phyloP scores from a whole-genome alignment of 371 early-diverging fungal genomes.

The Rhizomucor miehei region DNA sequence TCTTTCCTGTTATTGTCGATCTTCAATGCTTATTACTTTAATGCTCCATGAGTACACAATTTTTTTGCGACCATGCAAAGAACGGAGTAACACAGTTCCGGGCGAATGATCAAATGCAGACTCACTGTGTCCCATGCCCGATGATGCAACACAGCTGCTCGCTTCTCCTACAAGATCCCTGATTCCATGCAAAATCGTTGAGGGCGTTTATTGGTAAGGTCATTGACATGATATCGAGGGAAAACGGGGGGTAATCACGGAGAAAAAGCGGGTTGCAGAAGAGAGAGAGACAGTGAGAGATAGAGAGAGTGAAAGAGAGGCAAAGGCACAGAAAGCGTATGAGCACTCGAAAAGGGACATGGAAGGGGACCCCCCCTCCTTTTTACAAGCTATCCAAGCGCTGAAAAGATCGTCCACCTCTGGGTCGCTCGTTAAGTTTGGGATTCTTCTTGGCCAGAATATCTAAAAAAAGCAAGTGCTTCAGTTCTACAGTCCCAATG shows the following conservation, averaged over 20 bases:
- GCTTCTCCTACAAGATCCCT: too few species aligned
- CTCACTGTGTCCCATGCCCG: too few species aligned
- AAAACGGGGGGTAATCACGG: not conserved
- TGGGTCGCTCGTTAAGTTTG: slow-evolving; percentile 72
- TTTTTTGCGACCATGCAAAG: too few species aligned
- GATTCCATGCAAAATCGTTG: too few species aligned
- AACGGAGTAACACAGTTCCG: too few species aligned
- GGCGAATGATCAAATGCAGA: too few species aligned
- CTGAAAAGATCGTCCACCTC: slow-evolving; percentile 77
- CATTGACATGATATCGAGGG: too few species aligned
- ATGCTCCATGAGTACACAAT: too few species aligned
- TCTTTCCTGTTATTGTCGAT: too few species aligned
- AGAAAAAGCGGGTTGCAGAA: not conserved
- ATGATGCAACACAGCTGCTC: too few species aligned
- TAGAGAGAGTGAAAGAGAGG: not conserved
- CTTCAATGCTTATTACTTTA: too few species aligned
- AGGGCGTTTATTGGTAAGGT: too few species aligned
- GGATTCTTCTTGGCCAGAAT: slow-evolving; percentile 76
- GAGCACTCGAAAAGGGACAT: not conserved
- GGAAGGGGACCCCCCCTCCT: not conserved
- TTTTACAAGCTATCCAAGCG: slow-evolving; percentile 59
- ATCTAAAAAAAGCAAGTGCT: slow-evolving; percentile 26
- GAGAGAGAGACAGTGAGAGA: slow-evolving; percentile 4
- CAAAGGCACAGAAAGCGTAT: not conserved
- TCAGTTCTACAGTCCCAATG: not conserved